A percentile compares a stretch with the other conserved stretches of the same genome.
Evolutionary conservation across 2,329 filamentous ascomycete genomes (phyloP).

Genomic region (Claviceps monticola): DNA sequence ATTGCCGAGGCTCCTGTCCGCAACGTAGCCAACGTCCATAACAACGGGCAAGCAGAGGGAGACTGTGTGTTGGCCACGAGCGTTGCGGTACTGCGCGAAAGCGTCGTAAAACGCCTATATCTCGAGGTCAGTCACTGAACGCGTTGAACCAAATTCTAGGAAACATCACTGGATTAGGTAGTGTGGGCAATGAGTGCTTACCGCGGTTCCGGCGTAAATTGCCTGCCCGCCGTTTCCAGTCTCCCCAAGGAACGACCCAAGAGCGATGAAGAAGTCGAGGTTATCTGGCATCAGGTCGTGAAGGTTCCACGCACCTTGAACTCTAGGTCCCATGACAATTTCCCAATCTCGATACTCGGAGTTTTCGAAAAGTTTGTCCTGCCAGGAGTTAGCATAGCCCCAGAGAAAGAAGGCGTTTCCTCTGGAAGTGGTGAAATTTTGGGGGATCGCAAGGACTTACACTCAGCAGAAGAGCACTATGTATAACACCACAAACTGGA

Average conservation of each 20-base stretch:
- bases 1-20: slow-evolving; percentile 5
- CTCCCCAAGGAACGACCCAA: slow-evolving; percentile 25
- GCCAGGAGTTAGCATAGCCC: neutral
- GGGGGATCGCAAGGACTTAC: slow-evolving; percentile 4
- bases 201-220: slow-evolving; percentile 28
- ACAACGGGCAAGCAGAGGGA: slow-evolving; percentile 10
- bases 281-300: slow-evolving; percentile 15
- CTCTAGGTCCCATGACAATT: slow-evolving; percentile 19
- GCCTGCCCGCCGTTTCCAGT: slow-evolving; percentile 36
- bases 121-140: neutral
- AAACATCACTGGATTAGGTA: neutral
- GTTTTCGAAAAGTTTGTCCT: slow-evolving; percentile 19
- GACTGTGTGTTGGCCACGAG: slow-evolving; percentile 13
- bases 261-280: slow-evolving; percentile 29
- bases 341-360: slow-evolving; percentile 24
- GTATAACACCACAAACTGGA: slow-evolving; percentile 13
- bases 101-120: slow-evolving; percentile 27
- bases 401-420: neutral
- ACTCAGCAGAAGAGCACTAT: slow-evolving; percentile 24
- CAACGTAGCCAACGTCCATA: slow-evolving; percentile 12
- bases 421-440: neutral
- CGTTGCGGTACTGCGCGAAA: slow-evolving; percentile 19
- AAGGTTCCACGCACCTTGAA: slow-evolving; percentile 26
- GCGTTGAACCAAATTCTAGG: too few relatives aligned
- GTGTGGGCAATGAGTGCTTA: neutral